Evolutionary conservation across 352 stramenopile genomes (phyloP), one percentile per base, ranked within the genome.

Genomic region (Pythium guiyangense): DNA sequence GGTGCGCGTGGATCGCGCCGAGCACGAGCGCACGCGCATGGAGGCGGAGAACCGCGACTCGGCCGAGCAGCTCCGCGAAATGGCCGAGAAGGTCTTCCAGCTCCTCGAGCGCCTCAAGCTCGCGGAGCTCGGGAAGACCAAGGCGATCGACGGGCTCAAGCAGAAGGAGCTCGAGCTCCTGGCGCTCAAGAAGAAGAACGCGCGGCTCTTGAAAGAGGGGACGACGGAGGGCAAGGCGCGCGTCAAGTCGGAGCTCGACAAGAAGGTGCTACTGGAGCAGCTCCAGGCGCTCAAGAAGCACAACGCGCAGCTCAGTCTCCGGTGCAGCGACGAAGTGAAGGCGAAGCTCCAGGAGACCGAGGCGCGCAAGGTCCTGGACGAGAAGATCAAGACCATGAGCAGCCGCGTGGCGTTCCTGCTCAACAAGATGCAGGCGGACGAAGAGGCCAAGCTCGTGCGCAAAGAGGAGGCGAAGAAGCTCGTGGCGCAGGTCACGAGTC

Each of bases 51-150:
- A 96, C 58, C 79, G 94, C 29, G 93, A 98, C 63, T 97, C 84
- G 31, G 91, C 89, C 18, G 94, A 98, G 53, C 92, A 98, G 68
- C 72, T 99, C 4, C 84, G 94, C 12, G 94, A 99, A 67, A 98
- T 98, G 94, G 94, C 96, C 12, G 94, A 99, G 66, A 98, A 98
- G 65, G 66, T 97, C 27, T 99, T 98, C 65, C 92, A 98, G 67
- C 67, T 98, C 40, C 77, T 98, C 10, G 96, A 99, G 65, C 71
- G 96, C 0, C 82, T 99, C 27, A 98, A 98, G 64, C 71, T 98
- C 37, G 91, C 96, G 6, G 96, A 99, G 60, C 62, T 98, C 9
- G 92, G 92, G 20, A 99, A 98, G 64, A 98, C 89, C 35, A 98
- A 98, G 60, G 93, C 93, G 4, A 94, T 98, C 50, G 94, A 99